Evolutionary conservation across 2,329 filamentous ascomycete genomes (phyloP), one percentile per base, ranked within the genome.

Genomic region (Celoporthe dispersa): DNA sequence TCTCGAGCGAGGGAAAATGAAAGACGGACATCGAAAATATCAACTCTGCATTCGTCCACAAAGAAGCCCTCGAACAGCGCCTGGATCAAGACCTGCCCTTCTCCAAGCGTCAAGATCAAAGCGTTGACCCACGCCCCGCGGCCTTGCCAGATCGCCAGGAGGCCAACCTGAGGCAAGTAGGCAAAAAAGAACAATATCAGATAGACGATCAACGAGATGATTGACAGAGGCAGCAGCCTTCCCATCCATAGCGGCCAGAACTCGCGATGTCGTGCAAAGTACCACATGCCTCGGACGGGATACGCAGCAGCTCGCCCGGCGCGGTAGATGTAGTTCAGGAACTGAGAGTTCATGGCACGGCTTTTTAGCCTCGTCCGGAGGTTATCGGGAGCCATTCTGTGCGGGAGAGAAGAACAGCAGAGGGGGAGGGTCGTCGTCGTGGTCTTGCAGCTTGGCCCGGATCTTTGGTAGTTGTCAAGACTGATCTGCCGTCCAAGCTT

Each of bases 71-170:
- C 92, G 73, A 94, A 94, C 1, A 94, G 81, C 6, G 82, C 86
- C 72, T 85, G 83, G 28, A 92, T 89, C 67, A 94, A 91, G 53
- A 94, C 89, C 73, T 93, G 83, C 0, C 91, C 92, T 75, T 94
- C 91, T 60, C 93, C 93, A n/a, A 99, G 85, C 0, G 97, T 93
- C 62, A 98, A 84, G 73, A 98, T 91, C 0, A 93, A 90, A 2
- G 92, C 94, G 75, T 94, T 98, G 69, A 97, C 81, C 92, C 94
- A 97, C n/a, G 96, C 96, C 39, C 90, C 91, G 70, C 89, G 87
- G 31, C 92, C 92, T 76, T 98, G 94, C 79, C 98, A 98, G 74
- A 98, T 88, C 22, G 92, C 90, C 31, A 99, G 87, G 76, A 99
- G 93, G 1, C 93, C 92, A 68, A 94, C 94, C 78, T 98, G 93